Percentiles rank a stretch among this genome's conserved stretches.
phyloP scores from a whole-genome alignment of 2,329 filamentous ascomycete genomes.

The Calonectria naviculata region DNA sequence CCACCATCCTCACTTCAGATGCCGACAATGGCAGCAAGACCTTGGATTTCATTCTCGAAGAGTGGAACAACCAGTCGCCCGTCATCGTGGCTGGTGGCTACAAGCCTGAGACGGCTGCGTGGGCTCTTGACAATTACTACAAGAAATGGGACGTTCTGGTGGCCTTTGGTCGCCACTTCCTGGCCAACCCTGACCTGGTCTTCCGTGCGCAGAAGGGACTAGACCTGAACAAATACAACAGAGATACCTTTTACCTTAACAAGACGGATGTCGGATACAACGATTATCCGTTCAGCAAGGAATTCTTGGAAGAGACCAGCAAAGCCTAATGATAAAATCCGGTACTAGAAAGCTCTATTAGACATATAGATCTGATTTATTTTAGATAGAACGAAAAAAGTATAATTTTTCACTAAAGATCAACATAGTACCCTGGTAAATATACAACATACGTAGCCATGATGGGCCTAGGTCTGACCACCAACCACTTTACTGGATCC shows the following conservation, averaged over 20 bases:
- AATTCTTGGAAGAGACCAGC: too few relatives aligned
- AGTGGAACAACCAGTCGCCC: constrained; percentile 36
- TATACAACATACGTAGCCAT: too few relatives aligned
- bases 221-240: constrained; percentile 38
- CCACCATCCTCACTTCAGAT: constrained; percentile 43
- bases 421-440: too few relatives aligned
- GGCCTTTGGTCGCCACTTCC: constrained; percentile 43
- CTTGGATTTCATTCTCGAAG: constrained; percentile 42
- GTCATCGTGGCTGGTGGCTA: background rate
- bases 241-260: constrained; percentile 42
- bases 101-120: background rate
- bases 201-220: constrained; percentile 34
- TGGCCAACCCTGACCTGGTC: constrained; percentile 39
- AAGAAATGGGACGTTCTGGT: constrained; percentile 43
- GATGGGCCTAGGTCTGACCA: too few relatives aligned
- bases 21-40: constrained; percentile 18
- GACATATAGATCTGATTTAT: background rate
- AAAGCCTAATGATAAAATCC: too few relatives aligned
- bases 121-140: constrained; percentile 26
- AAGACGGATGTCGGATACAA: constrained; percentile 34
- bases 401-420: too few relatives aligned
- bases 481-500: too few relatives aligned
- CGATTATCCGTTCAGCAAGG: constrained; percentile 37
- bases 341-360: too few relatives aligned
- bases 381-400: too few relatives aligned